Evolutionary conservation across 495 filamentous ascomycete genomes (phyloP).

Genomic region (Hypoxylon perforatum): DNA sequence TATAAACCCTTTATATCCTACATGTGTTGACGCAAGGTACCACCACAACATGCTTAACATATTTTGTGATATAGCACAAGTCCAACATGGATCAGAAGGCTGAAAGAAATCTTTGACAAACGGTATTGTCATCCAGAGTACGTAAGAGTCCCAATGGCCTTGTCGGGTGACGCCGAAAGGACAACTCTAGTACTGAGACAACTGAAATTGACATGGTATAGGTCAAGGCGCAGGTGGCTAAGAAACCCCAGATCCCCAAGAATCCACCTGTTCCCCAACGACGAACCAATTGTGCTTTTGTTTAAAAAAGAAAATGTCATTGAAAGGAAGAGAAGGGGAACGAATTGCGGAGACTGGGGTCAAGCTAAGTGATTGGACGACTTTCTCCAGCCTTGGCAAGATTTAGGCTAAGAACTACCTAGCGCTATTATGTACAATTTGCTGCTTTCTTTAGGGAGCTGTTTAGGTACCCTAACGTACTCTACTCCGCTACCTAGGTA

Average conservation of each 20-base stretch:
- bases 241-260: conserved; percentile 4
- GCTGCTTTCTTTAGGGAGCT: not conserved
- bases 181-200: not conserved
- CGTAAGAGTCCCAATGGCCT: conserved; percentile 22
- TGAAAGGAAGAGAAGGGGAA: conserved; percentile 4
- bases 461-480: not conserved
- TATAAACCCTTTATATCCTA: too few species aligned
- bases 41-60: not conserved
- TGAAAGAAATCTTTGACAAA: conserved; percentile 13
- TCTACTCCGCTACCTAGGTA: not conserved
- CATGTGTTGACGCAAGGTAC: conserved; percentile 11
- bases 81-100: not conserved
- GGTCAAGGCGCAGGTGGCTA: not conserved
- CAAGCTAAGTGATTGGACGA: conserved; percentile 35
- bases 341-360: conserved; percentile 39
- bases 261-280: conserved; percentile 6
- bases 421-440: not conserved
- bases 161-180: conserved; percentile 21
- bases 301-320: not conserved
- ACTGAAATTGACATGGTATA: conserved; percentile 11
- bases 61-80: not conserved
- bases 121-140: conserved; percentile 21
- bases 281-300: not conserved
- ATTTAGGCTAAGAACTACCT: conserved; percentile 28
- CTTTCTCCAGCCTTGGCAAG: conserved; percentile 38